These are phyloP conservation scores for Phylloporus arenicola DNA, from an alignment of 768 basidiomycete genomes.

Conservation along the genomic window DNA sequence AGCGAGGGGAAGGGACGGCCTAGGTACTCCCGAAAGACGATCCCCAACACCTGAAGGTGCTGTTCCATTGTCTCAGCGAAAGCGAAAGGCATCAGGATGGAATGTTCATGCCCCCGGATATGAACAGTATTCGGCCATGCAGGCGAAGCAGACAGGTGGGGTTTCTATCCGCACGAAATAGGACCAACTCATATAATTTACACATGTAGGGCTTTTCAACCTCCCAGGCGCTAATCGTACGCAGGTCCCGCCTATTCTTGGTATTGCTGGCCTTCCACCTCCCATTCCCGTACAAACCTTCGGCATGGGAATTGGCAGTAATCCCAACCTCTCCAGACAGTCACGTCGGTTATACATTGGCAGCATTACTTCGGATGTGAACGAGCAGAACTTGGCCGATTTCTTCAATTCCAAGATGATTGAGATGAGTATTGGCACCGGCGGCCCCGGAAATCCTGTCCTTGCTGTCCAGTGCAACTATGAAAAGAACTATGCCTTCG, in stretches of 20 bases:
- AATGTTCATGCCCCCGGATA: constrained; percentile 95
- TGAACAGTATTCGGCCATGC: constrained; percentile 89
- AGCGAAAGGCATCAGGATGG: constrained; percentile 90
- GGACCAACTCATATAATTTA: constrained; percentile 8
- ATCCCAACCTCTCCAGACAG: constrained; percentile 88
- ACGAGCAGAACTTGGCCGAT: constrained; percentile 84
- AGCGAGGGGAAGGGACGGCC: constrained; percentile 42
- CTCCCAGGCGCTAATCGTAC: constrained; percentile 92
- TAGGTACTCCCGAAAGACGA: constrained; percentile 70
- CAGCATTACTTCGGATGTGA: constrained; percentile 91
- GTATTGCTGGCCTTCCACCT: constrained; percentile 75
- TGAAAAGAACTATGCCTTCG: constrained; percentile 98
- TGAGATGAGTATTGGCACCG: constrained; percentile 84
- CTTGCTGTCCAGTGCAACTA: constrained; percentile 94
- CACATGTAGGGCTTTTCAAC: constrained; percentile 78
- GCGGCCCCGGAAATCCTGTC: constrained; percentile 82
- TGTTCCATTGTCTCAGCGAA: constrained; percentile 76
- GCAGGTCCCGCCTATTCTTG: constrained; percentile 77
- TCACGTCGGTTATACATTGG: constrained; percentile 95
- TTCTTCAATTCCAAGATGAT: constrained; percentile 98
- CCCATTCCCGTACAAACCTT: constrained; percentile 81
- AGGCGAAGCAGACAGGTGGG: constrained; percentile 96
- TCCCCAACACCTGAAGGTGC: constrained; percentile 89
- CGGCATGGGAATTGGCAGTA: constrained; percentile 80
- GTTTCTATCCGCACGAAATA: neutral